Evolutionary conservation across 2,329 filamentous ascomycete genomes (phyloP).

Genomic region (Pseudogymnoascus sp.): DNA sequence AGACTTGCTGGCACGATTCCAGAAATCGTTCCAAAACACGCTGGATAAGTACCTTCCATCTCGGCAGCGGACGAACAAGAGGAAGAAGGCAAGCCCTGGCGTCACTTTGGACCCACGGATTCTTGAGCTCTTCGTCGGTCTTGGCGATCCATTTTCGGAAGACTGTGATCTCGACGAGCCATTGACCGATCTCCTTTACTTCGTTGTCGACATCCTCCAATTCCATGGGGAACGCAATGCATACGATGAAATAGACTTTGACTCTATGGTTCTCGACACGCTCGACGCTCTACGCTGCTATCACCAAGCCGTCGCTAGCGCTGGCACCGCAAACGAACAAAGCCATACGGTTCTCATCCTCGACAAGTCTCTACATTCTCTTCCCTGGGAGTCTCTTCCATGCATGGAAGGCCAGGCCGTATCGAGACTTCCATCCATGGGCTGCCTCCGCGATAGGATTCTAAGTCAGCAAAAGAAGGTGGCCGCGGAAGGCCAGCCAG

Average conservation of each 20-base stretch:
- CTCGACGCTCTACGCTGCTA: constrained; percentile 77
- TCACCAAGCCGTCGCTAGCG: constrained; percentile 42
- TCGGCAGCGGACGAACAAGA: constrained; percentile 54
- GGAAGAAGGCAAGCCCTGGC: constrained; percentile 33
- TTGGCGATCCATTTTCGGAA: constrained; percentile 63
- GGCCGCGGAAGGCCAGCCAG: constrained; percentile 14
- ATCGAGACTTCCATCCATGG: constrained; percentile 80
- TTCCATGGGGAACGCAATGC: constrained; percentile 95
- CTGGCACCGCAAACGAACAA: constrained; percentile 29
- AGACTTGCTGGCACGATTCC: constrained; percentile 64
- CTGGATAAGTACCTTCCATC: constrained; percentile 83
- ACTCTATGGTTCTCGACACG: constrained; percentile 80
- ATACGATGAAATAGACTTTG: constrained; percentile 96
- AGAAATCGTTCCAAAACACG: constrained; percentile 67
- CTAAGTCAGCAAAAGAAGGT: constrained; percentile 28
- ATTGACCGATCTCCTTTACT: constrained; percentile 88
- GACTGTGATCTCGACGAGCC: constrained; percentile 75
- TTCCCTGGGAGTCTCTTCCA: constrained; percentile 93
- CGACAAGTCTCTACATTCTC: constrained; percentile 81
- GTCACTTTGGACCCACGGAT: constrained; percentile 57
- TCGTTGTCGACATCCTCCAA: constrained; percentile 91
- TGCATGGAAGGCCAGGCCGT: constrained; percentile 73
- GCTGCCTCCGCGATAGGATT: constrained; percentile 70
- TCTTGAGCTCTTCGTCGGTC: constrained; percentile 78
- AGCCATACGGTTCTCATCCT: constrained; percentile 80